phyloP scores from a whole-genome alignment of 495 filamentous ascomycete species.

The Aeminium ludgeri region DNA sequence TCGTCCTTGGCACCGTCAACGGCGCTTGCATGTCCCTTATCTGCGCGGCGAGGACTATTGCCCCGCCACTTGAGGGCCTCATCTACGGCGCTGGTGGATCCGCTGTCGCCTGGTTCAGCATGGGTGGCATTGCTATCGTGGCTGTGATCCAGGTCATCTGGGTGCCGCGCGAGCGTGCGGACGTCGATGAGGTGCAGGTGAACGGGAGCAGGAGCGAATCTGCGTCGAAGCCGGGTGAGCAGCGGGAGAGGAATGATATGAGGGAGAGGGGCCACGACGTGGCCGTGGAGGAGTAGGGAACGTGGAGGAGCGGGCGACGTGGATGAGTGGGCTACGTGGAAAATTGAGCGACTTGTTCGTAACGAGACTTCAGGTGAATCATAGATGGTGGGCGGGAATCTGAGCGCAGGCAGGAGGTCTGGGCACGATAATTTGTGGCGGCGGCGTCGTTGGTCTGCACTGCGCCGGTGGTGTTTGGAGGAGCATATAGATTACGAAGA shows the following conservation, averaged over 20 bases:
- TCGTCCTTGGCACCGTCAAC: constrained; percentile 17
- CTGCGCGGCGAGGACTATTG: constrained; percentile 12
- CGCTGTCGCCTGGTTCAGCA: constrained; percentile 14
- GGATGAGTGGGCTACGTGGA: too few relatives aligned
- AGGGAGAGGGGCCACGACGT: background rate
- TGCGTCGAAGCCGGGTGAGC: background rate
- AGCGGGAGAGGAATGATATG: background rate
- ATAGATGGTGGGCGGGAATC: too few relatives aligned
- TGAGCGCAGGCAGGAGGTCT: too few relatives aligned
- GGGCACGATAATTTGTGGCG: too few relatives aligned
- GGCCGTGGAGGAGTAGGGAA: background rate
- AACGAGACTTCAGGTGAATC: too few relatives aligned
- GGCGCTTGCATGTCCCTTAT: constrained; percentile 12
- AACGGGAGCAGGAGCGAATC: constrained; percentile 52
- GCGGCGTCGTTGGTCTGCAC: too few relatives aligned
- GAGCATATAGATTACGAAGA: too few relatives aligned
- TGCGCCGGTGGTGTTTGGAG: too few relatives aligned
- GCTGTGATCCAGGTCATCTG: constrained; percentile 11
- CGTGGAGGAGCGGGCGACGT: too few relatives aligned
- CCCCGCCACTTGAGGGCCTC: constrained; percentile 10
- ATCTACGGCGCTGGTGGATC: constrained; percentile 14
- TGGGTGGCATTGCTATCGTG: constrained; percentile 4
- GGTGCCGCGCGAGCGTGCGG: constrained; percentile 31
- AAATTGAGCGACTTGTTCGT: too few relatives aligned
- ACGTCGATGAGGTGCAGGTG: constrained; percentile 63